These are phyloP conservation scores for Delonix regia DNA, from an alignment of 306 rosid species.

Conservation along the genomic window DNA sequence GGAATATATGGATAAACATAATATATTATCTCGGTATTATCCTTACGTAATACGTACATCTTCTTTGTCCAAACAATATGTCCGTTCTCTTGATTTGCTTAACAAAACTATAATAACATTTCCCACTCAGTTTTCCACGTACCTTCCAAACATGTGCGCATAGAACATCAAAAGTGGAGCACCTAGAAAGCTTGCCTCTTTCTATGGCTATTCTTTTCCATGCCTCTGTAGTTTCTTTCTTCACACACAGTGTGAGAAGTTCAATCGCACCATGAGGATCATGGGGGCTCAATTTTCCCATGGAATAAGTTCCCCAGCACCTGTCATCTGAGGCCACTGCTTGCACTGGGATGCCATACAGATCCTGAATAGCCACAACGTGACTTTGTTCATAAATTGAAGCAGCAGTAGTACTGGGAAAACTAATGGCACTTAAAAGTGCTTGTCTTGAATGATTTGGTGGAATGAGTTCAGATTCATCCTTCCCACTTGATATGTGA, in stretches of 20 bases:
- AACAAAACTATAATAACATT: background rate
- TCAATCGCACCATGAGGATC: background rate
- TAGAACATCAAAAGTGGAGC: conserved; percentile 41
- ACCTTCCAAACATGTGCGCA: conserved; percentile 43
- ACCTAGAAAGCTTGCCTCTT: conserved; percentile 36
- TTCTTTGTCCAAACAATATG: too few species aligned
- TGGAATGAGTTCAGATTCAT: background rate
- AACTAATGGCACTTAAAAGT: background rate
- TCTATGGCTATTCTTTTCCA: conserved; percentile 22
- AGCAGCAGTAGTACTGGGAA: background rate
- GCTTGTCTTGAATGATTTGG: conserved; percentile 39
- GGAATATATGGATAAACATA: too few species aligned
- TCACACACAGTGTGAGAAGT: conserved; percentile 19
- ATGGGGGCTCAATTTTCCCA: conserved; percentile 10
- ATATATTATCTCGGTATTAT: too few species aligned
- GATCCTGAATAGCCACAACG: conserved; percentile 35
- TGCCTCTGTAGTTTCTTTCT: conserved; percentile 22
- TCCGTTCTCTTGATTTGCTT: too few species aligned
- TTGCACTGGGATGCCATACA: conserved; percentile 38
- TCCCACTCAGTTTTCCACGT: background rate
- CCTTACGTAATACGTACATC: too few species aligned
- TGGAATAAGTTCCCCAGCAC: conserved; percentile 36
- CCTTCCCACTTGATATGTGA: conserved; percentile 29
- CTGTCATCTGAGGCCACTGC: conserved; percentile 32
- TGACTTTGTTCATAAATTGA: conserved; percentile 40